Evolutionary conservation across 176 grass and related monocot genomes (phyloP).

Genomic region (Oryza meridionalis): DNA sequence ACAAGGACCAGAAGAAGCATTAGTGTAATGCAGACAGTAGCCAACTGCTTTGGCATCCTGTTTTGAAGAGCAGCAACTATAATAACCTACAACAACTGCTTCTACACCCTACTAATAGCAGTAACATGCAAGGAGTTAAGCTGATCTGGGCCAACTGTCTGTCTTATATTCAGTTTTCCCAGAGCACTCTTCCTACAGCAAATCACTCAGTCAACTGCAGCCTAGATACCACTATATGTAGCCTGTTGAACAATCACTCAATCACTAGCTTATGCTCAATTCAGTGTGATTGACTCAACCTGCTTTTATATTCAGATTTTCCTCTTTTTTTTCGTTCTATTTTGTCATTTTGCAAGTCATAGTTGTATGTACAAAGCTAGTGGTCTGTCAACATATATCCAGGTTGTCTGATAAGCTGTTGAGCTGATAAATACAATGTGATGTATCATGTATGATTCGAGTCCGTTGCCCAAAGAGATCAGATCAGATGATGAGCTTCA

Average conservation of each 20-base stretch:
- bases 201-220: too few species aligned
- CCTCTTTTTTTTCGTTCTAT: not conserved
- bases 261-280: not conserved
- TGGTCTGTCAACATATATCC: too few species aligned
- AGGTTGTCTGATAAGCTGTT: not conserved
- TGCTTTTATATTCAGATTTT: not conserved
- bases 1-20: not conserved
- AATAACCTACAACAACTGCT: not conserved
- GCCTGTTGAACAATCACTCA: too few species aligned
- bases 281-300: not conserved
- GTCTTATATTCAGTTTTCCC: too few species aligned
- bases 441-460: not conserved
- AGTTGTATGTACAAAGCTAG: too few species aligned
- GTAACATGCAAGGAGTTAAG: not conserved
- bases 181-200: too few species aligned
- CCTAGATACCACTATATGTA: too few species aligned
- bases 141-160: not conserved
- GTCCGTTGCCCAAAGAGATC: not conserved
- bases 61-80: slow-evolving; percentile 2
- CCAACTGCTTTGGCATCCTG: not conserved
- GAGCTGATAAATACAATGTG: not conserved
- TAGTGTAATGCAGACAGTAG: not conserved
- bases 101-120: not conserved
- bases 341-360: not conserved
- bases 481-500: slow-evolving; percentile 26